phyloP scores from a whole-genome alignment of 2,329 filamentous ascomycete species.

The Arthroderma sp. region DNA sequence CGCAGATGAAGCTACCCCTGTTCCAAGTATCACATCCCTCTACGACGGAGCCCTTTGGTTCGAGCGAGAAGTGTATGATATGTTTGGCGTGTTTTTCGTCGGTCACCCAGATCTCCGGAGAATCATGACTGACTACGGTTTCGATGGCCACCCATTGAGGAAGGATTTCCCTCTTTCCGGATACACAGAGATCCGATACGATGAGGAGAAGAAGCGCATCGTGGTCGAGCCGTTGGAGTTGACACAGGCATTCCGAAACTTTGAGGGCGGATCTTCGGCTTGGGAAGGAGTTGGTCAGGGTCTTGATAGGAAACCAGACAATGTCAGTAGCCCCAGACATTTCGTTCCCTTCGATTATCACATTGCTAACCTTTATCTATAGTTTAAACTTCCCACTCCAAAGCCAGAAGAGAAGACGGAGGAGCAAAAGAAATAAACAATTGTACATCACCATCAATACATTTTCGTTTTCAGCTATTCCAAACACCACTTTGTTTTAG shows the following conservation, averaged over 20 bases:
- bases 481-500: not conserved
- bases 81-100: constrained; percentile 94
- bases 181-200: constrained; percentile 95
- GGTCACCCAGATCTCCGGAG: constrained; percentile 89
- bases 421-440: constrained; percentile 77
- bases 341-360: not conserved
- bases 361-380: constrained; percentile 7
- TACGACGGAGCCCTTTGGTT: constrained; percentile 98
- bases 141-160: constrained; percentile 90
- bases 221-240: constrained; percentile 95
- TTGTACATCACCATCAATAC: constrained; percentile 1
- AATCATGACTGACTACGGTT: constrained; percentile 99
- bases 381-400: constrained; percentile 88
- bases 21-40: constrained; percentile 73
- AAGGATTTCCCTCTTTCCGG: constrained; percentile 98
- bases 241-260: constrained; percentile 97
- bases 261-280: constrained; percentile 70
- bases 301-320: constrained; percentile 64
- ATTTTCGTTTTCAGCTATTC: not conserved
- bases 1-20: constrained; percentile 85
- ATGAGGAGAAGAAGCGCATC: constrained; percentile 99
- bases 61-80: constrained; percentile 92
- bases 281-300: constrained; percentile 63
- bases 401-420: constrained; percentile 89
- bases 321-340: constrained; percentile 33